These are phyloP conservation scores for Plasmodium cynomolgi DNA, from an alignment of 169 alveolate genomes.

Conservation along the genomic window DNA sequence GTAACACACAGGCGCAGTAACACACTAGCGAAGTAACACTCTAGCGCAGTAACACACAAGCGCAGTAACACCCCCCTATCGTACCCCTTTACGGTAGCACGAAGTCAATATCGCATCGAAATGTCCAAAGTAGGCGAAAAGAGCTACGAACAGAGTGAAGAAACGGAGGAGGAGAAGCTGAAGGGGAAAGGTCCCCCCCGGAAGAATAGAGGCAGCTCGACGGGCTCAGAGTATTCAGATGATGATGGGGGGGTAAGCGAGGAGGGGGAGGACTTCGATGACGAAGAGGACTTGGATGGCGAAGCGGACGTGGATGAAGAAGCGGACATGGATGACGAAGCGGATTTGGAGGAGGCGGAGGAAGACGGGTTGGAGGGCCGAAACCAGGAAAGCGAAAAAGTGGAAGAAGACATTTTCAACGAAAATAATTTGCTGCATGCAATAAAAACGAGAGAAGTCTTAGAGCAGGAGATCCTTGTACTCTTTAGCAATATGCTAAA, in stretches of 20 bases:
- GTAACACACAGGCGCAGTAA: too few species aligned
- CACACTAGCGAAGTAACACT: too few species aligned
- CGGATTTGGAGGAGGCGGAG: slow-evolving; percentile 15
- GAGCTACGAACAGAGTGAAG: background rate
- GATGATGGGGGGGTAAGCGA: slow-evolving; percentile 20
- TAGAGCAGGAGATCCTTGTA: slow-evolving; percentile 47
- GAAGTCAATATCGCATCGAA: background rate
- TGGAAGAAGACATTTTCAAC: slow-evolving; percentile 49
- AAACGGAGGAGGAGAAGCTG: background rate
- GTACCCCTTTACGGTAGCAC: background rate
- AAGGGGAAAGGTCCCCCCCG: background rate
- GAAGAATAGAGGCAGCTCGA: background rate
- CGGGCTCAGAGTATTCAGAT: background rate
- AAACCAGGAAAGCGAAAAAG: background rate
- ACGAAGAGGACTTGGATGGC: too few species aligned
- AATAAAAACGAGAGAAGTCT: slow-evolving; percentile 43
- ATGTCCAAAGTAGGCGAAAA: background rate
- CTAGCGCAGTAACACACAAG: too few species aligned
- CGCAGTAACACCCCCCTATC: background rate
- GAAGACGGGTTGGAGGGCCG: background rate
- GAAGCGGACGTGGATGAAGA: slow-evolving; percentile 1
- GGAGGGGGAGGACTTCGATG: slow-evolving; percentile 1
- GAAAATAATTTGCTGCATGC: slow-evolving; percentile 35
- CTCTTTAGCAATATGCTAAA: slow-evolving; percentile 55
- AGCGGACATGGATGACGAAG: background rate